A percentile compares a stretch with the other conserved stretches of the same genome.
Conservation (phyloP, 176 grass and related monocot species). For the Themeda triandra region DNA sequence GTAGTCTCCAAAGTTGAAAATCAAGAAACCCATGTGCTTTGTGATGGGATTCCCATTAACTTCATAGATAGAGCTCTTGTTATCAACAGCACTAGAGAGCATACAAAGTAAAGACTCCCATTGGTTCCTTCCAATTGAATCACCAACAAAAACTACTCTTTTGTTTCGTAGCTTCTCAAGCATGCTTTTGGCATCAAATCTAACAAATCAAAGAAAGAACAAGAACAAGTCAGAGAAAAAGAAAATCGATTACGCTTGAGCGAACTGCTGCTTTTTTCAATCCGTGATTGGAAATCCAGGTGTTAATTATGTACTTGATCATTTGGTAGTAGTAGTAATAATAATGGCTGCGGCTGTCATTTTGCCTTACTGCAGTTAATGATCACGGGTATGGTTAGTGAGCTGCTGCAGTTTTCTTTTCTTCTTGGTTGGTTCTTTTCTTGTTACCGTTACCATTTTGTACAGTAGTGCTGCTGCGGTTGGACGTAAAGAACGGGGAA, state of each 20-base stretch:
- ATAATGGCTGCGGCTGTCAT: too few species aligned
- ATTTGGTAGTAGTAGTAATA: neutral
- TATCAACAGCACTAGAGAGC: constrained; percentile 51
- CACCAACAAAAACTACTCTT: constrained; percentile 75
- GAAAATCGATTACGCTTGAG: neutral
- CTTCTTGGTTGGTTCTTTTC: too few species aligned
- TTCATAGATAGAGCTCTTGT: constrained; percentile 85
- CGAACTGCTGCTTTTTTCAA: too few species aligned
- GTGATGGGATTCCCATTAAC: constrained; percentile 83
- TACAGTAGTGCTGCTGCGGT: neutral
- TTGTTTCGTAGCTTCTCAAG: constrained; percentile 59
- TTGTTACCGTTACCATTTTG: too few species aligned
- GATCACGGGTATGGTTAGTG: too few species aligned
- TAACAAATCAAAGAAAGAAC: constrained; percentile 23
- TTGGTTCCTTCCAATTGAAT: constrained; percentile 94
- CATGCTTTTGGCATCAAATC: constrained; percentile 71
- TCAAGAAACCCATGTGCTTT: constrained; percentile 85
- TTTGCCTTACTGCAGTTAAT: too few species aligned
- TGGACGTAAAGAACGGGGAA: neutral
- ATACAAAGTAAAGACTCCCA: constrained; percentile 94
- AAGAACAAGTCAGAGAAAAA: constrained; percentile 12
- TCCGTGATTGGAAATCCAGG: neutral
- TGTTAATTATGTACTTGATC: too few species aligned
- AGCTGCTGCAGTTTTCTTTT: accelerated
- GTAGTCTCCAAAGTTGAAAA: constrained; percentile 82